Conservation (phyloP, 345 rosid genomes). For the Xanthoceras sorbifolium region DNA sequence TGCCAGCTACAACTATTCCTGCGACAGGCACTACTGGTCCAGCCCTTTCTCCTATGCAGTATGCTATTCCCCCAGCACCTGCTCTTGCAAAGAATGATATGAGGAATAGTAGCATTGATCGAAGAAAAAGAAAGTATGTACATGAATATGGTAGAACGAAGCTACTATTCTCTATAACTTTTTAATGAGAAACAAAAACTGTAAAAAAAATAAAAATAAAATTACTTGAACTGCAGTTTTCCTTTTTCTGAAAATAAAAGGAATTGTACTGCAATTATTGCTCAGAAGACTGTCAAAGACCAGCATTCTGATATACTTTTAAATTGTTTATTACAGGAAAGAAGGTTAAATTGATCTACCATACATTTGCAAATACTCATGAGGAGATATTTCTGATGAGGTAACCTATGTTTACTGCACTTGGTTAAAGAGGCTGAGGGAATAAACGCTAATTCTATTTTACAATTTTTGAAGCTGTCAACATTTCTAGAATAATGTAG, state of each 20-base stretch:
- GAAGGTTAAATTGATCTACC: slow-evolving; percentile 31
- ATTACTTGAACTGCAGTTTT: background rate
- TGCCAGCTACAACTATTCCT: slow-evolving; percentile 46
- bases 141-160: background rate
- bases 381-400: slow-evolving; percentile 18
- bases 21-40: slow-evolving; percentile 58
- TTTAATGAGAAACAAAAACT: background rate
- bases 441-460: background rate
- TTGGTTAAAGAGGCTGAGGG: background rate
- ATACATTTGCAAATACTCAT: background rate
- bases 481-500: background rate
- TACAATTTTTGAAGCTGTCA: background rate
- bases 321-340: slow-evolving; percentile 43
- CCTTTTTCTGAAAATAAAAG: background rate
- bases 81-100: slow-evolving; percentile 60
- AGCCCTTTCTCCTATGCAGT: slow-evolving; percentile 84
- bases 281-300: background rate
- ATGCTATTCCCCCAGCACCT: slow-evolving; percentile 61
- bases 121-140: slow-evolving; percentile 84
- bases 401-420: slow-evolving; percentile 12
- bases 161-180: background rate
- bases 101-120: slow-evolving; percentile 68
- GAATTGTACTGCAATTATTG: background rate
- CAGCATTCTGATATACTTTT: slow-evolving; percentile 16
- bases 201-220: background rate